Evolutionary conservation across 441 rosid genomes (phyloP), one percentile per base, ranked within the genome.

Genomic region (Erodium moschatum): DNA sequence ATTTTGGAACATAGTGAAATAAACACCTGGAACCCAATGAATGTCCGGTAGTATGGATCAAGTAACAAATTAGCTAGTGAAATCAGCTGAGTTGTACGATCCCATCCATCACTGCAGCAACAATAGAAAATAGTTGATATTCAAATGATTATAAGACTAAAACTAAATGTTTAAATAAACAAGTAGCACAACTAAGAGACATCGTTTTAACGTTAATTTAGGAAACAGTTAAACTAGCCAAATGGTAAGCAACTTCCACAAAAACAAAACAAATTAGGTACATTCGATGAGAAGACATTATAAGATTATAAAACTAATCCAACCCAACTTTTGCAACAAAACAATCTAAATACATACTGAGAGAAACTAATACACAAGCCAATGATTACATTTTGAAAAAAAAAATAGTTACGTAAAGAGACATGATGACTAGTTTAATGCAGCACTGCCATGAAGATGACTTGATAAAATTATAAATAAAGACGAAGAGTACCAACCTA

Each of bases 61-160:
- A 92, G 98, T 74, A 92, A 78, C 82, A 95, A 78, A 75, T 86
- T 86, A 66, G 99, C 96, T 27, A 95, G 95, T 78, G 99, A 80
- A 83, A 89, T 89, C 86, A 95, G 75, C 83, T 95, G 99, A 62
- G 89, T 87, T 71, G 99, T 95, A 85, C 99, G 86, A 79, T 95
- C 99, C 99, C 99, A 95, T 72, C 99, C 98, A 79, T 95, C 99
- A 77, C 99, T 95, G 75, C 76, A 81, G 77, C 56, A 38, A 68
- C 72, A 78, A 74, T 66, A 67, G 62, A 50, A 60, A 15, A 75
- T 12, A 76, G 6, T 29, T 27, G 10, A 63, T 31, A 31, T n/a
- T 12, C 27, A 64, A 64, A 31, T 11, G 50, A 31, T 29, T 9
- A 27, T 27, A 33, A 33, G 4, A 33, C 12, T 0, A 9, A 64